Percentiles rank a stretch among this genome's conserved stretches.
Conservation (phyloP, 805 yeast genomes). For the Barnettozyma wickerhamii region DNA sequence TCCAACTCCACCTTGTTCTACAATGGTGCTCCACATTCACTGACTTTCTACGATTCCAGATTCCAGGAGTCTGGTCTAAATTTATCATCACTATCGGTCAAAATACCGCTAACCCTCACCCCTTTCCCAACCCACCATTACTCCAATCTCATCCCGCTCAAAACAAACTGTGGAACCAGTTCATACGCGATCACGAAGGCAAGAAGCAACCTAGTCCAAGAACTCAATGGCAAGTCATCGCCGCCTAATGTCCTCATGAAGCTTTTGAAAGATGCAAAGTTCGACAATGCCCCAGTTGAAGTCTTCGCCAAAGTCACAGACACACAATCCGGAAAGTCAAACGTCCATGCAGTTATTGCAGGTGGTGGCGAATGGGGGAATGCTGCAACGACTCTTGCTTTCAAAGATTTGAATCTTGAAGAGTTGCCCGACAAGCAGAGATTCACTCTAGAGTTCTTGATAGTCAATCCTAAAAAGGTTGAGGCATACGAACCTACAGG, state of each 20-base stretch:
- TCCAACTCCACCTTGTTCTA: background rate
- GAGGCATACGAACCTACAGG: background rate
- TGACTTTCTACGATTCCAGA: background rate
- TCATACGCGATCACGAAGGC: conserved; percentile 3
- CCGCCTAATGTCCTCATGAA: conserved; percentile 7
- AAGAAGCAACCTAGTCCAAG: conserved; percentile 3
- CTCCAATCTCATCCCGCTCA: conserved; percentile 3
- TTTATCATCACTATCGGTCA: conserved; percentile 1
- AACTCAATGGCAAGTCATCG: conserved; percentile 4
- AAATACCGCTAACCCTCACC: conserved; percentile 2
- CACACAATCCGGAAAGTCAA: background rate
- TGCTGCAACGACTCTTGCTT: conserved; percentile 3
- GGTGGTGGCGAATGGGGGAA: conserved; percentile 16
- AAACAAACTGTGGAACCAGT: background rate
- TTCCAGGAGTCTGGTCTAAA: background rate
- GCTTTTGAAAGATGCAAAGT: background rate
- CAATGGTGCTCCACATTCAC: background rate
- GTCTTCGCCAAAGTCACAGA: conserved; percentile 5
- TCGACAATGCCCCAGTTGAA: background rate
- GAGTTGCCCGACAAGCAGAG: background rate
- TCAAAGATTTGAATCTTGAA: conserved; percentile 4
- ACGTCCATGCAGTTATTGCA: conserved; percentile 7
- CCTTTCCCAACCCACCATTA: background rate
- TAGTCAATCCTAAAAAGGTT: background rate
- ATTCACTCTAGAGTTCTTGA: background rate